Evolutionary conservation across 768 basidiomycete species (phyloP), one percentile per base, ranked within the genome.

Genomic region (Cystofilobasidium bisporidii): DNA sequence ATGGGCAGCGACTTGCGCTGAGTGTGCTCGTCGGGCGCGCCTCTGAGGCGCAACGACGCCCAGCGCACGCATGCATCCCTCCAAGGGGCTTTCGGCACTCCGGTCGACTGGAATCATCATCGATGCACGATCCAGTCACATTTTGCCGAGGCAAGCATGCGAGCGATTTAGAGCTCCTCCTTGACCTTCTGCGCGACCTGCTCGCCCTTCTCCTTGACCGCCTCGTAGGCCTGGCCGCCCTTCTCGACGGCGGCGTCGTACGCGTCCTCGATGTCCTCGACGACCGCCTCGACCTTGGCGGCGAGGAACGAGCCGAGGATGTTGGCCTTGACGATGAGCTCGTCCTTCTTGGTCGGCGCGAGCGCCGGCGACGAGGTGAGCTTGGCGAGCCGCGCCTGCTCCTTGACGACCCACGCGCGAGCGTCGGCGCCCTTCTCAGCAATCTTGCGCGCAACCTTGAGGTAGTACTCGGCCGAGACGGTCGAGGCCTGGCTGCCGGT

Each of bases 271-370:
- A 28, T 32, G 17, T 28, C 60, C 36, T 63, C 66, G 67, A 48
- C 63, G 1, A 63, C 64, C 48, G 72, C 75, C 72, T 75, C 72
- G 18, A 60, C 65, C 62, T 79, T 71, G 12, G 64, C 74, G 33
- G 64, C 43, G 28, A 73, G 71, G 69, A 77, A 77, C 12, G 74
- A 67, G 26, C 73, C 72, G 45, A 78, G 74, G 72, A 98, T 83
- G 80, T 98, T 98, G 63, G 84, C 82, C 80, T 94, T 97, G 76
- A 88, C 83, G 78, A 89, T 88, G 74, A 97, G 86, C 79, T 97
- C 91, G 75, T 99, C 96, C 50, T 92, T 78, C 79, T 98, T 97
- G 48, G 81, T 78, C 0, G 83, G 81, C 11, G 87, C 81, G 50
- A 97, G 80, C n/a, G 80, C 85, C 59, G 86, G 85, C 77, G 92